Evolutionary conservation across 129 eudicot genomes (phyloP).

Genomic region (Flaveria ramosissima): DNA sequence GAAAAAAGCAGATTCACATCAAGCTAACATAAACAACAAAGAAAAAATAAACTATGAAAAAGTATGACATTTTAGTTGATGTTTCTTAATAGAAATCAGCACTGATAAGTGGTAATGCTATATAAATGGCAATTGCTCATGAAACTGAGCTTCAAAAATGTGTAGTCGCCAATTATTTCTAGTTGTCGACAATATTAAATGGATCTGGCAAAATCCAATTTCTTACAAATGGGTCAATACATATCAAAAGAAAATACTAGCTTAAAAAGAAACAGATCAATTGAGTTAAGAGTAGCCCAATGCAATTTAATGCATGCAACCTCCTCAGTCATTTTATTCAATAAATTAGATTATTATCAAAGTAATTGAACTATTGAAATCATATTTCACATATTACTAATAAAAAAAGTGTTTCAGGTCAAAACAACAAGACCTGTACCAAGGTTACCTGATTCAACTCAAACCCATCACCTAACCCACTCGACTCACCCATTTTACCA

Average conservation of each 20-base stretch:
- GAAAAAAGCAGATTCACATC: constrained; percentile 6
- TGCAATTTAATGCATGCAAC: not conserved
- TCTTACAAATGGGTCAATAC: not conserved
- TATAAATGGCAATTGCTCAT: not conserved
- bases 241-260: not conserved
- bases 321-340: not conserved
- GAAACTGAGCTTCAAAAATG: constrained; percentile 8
- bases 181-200: constrained; percentile 11
- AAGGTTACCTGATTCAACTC: not conserved
- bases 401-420: not conserved
- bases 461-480: not conserved
- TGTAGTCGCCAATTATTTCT: constrained; percentile 9
- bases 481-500: not conserved
- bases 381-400: not conserved
- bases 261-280: not conserved
- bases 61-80: not conserved
- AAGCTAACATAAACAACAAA: not conserved
- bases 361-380: not conserved
- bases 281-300: not conserved
- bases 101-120: too few species aligned
- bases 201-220: not conserved
- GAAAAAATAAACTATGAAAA: not conserved
- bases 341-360: not conserved
- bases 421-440: not conserved
- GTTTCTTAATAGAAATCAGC: not conserved